Conservation (phyloP, 2,329 filamentous ascomycete species). For the Cladosporium sp. region DNA sequence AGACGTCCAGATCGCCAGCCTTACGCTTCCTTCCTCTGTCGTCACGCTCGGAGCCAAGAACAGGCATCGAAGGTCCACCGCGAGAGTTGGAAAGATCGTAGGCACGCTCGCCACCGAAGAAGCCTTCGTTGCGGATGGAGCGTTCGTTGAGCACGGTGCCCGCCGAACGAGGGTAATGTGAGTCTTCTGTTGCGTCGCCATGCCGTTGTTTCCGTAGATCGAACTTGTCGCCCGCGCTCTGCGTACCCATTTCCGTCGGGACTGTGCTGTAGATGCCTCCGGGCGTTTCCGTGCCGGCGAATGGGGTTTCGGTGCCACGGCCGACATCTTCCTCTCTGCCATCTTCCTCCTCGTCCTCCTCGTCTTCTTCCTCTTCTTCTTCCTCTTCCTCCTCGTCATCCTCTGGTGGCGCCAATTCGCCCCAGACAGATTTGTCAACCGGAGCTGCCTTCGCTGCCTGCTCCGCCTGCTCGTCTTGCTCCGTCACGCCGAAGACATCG, state of each 20-base stretch:
- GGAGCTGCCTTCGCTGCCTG: slow-evolving; percentile 61
- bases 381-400: slow-evolving; percentile 67
- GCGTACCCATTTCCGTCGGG: slow-evolving; percentile 73
- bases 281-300: slow-evolving; percentile 67
- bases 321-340: slow-evolving; percentile 62
- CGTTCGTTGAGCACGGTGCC: slow-evolving; percentile 89
- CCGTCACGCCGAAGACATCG: slow-evolving; percentile 75
- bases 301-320: slow-evolving; percentile 65
- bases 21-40: slow-evolving; percentile 79
- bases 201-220: slow-evolving; percentile 82
- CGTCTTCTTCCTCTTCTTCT: slow-evolving; percentile 55
- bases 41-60: slow-evolving; percentile 76
- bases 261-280: slow-evolving; percentile 75
- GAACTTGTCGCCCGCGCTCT: slow-evolving; percentile 79
- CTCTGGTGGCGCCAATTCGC: slow-evolving; percentile 76
- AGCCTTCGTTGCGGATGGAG: slow-evolving; percentile 78
- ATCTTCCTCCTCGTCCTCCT: slow-evolving; percentile 66
- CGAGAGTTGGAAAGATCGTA: slow-evolving; percentile 72
- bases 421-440: slow-evolving; percentile 85
- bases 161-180: slow-evolving; percentile 67
- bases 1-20: slow-evolving; percentile 90
- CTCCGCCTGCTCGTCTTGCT: slow-evolving; percentile 32
- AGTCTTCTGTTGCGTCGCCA: slow-evolving; percentile 85
- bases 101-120: slow-evolving; percentile 91
- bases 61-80: slow-evolving; percentile 53